A percentile compares a stretch with the other conserved stretches of the same genome.
Conservation (phyloP, 441 rosid genomes). For the Monsonia emarginata region DNA sequence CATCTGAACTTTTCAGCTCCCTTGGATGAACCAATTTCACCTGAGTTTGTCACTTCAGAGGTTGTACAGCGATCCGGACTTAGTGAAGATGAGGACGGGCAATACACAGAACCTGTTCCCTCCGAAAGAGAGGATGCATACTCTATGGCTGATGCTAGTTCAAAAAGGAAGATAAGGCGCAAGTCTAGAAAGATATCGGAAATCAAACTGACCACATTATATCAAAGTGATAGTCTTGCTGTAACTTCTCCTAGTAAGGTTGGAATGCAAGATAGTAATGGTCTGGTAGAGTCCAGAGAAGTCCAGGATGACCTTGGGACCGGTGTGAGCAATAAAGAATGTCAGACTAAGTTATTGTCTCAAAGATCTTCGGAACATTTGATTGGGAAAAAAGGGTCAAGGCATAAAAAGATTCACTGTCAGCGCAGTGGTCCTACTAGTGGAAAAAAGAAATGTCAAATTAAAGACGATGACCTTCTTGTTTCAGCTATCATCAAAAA, state of each 20-base stretch:
- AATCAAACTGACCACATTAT: constrained; percentile 31
- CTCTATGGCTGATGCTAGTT: constrained; percentile 19
- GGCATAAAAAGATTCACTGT: constrained; percentile 28
- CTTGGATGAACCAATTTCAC: constrained; percentile 8
- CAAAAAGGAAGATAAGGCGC: constrained; percentile 42
- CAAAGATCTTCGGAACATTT: constrained; percentile 20
- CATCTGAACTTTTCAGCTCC: constrained; percentile 9
- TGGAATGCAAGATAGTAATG: constrained; percentile 24
- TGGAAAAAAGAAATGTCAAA: constrained; percentile 38
- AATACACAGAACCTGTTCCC: constrained; percentile 32
- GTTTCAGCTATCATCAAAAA: constrained; percentile 49
- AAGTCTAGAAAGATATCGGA: constrained; percentile 67
- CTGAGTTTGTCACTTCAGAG: constrained; percentile 21
- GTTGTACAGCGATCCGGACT: constrained; percentile 22
- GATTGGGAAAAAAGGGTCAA: constrained; percentile 25
- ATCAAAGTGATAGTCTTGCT: constrained; percentile 27
- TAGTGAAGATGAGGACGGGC: constrained; percentile 29
- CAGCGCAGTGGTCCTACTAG: constrained; percentile 27
- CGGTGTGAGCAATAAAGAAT: constrained; percentile 15
- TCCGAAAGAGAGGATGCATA: too few species aligned
- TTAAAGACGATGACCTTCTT: constrained; percentile 56
- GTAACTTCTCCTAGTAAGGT: constrained; percentile 17
- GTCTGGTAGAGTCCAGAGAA: constrained; percentile 28
- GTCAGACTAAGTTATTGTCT: constrained; percentile 20
- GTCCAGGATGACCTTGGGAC: constrained; percentile 19